phyloP scores from a whole-genome alignment of 768 basidiomycete species.

The Lenzites betulinus region DNA sequence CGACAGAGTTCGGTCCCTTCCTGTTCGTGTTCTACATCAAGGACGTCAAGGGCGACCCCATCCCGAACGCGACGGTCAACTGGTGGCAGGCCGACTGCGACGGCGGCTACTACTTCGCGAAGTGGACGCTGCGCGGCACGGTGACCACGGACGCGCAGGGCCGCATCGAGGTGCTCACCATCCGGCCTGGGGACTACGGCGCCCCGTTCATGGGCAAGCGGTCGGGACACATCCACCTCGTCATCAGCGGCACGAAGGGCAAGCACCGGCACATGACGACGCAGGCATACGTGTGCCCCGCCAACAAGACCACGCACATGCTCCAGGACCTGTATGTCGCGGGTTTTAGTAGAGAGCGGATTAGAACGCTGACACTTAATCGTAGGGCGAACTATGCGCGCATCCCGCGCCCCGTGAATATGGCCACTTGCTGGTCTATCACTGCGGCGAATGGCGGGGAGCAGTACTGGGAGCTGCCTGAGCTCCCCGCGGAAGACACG shows the following conservation, averaged over 20 bases:
- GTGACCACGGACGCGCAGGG: constrained; percentile 25
- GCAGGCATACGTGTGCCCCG: constrained; percentile 27
- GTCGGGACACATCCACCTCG: constrained; percentile 27
- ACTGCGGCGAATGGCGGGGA: constrained; percentile 14
- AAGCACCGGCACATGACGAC: constrained; percentile 24
- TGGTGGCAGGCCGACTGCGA: constrained; percentile 30
- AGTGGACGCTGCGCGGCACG: constrained; percentile 29
- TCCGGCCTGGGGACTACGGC: constrained; percentile 28
- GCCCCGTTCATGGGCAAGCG: constrained; percentile 6
- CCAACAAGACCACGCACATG: constrained; percentile 24
- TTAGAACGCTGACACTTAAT: neutral
- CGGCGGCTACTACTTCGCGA: constrained; percentile 24
- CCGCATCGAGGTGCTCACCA: constrained; percentile 25
- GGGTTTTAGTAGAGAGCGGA: neutral
- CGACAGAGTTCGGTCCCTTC: constrained; percentile 24
- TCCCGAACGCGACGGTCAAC: constrained; percentile 25
- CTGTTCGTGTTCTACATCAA: constrained; percentile 23
- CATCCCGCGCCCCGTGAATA: constrained; percentile 12
- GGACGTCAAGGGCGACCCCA: constrained; percentile 26
- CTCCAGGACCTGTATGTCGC: constrained; percentile 25
- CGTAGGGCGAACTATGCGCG: constrained; percentile 22
- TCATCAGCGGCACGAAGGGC: constrained; percentile 14
- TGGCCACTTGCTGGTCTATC: constrained; percentile 23
- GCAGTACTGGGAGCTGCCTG: constrained; percentile 17
- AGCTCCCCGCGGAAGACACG: constrained; percentile 21